Evolutionary conservation across 2,329 filamentous ascomycete genomes (phyloP).

Genomic region (Drechslerella dactyloides): DNA sequence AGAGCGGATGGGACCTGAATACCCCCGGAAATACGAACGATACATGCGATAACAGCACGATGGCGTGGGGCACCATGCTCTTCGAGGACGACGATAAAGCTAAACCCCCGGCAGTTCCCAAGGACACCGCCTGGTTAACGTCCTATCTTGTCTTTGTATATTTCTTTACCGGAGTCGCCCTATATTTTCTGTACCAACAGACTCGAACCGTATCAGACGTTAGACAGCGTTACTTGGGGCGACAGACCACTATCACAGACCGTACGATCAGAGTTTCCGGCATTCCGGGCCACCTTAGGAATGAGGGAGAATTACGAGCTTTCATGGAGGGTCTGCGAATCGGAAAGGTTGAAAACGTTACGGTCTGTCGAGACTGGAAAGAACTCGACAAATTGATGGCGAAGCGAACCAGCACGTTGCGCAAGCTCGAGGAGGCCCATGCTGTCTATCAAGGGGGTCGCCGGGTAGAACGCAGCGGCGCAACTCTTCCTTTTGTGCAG

Average conservation of each 20-base stretch:
- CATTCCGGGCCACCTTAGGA: conserved; percentile 78
- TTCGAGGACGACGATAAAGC: conserved; percentile 14
- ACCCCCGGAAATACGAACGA: conserved; percentile 27
- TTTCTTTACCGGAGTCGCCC: conserved; percentile 79
- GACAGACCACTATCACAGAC: conserved; percentile 93
- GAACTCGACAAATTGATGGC: conserved; percentile 77
- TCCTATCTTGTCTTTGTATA: conserved; percentile 89
- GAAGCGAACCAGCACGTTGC: conserved; percentile 69
- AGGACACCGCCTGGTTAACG: conserved; percentile 75
- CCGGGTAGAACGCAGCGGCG: conserved; percentile 61
- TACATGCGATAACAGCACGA: conserved; percentile 26
- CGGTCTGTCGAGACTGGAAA: conserved; percentile 84
- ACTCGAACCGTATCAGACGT: conserved; percentile 84
- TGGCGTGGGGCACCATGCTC: conserved; percentile 15
- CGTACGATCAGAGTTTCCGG: conserved; percentile 90
- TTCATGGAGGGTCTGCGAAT: conserved; percentile 88
- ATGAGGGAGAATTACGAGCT: conserved; percentile 81
- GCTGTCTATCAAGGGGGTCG: conserved; percentile 73
- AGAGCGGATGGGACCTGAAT: conserved; percentile 29
- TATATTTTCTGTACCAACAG: conserved; percentile 82
- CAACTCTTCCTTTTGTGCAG: conserved; percentile 63
- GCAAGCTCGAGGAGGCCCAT: conserved; percentile 82
- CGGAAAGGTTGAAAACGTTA: conserved; percentile 86
- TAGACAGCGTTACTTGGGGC: conserved; percentile 88
- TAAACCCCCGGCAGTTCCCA: conserved; percentile 52